Conservation (phyloP, 306 rosid species). For the Rubus idaeus region DNA sequence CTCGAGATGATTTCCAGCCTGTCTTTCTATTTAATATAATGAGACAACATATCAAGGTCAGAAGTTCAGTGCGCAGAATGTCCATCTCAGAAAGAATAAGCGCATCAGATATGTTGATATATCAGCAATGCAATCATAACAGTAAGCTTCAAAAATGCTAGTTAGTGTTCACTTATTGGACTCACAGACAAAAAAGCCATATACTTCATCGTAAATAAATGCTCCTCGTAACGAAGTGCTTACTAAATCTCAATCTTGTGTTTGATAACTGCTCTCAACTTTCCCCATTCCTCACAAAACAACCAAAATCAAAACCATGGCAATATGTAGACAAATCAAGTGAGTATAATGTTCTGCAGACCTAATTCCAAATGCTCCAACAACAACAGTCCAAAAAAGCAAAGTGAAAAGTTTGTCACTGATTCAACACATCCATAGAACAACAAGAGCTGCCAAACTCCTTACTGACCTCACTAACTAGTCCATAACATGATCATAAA, state of each 20-base stretch:
- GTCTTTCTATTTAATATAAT: conserved; percentile 56
- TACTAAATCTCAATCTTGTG: conserved; percentile 3
- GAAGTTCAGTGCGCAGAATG: conserved; percentile 7
- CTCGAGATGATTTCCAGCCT: conserved; percentile 72
- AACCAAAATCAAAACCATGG: conserved; percentile 9
- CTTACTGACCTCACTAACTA: conserved; percentile 30
- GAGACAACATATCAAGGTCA: conserved; percentile 38
- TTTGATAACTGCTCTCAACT: conserved; percentile 15
- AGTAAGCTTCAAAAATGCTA: not conserved
- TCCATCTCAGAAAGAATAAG: conserved; percentile 11
- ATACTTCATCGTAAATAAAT: conserved; percentile 11
- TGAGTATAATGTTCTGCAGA: not conserved
- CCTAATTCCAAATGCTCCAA: conserved; percentile 10
- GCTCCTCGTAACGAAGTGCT: conserved; percentile 22
- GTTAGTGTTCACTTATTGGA: conserved; percentile 4
- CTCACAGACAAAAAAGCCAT: conserved; percentile 17
- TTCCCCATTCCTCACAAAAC: conserved; percentile 17
- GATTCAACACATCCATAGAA: conserved; percentile 8
- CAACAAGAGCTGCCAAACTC: conserved; percentile 36
- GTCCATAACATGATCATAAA: conserved; percentile 22
- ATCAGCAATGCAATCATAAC: conserved; percentile 14
- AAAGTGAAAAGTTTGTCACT: not conserved
- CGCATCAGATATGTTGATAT: conserved; percentile 14
- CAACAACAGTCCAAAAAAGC: conserved; percentile 3
- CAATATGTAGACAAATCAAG: not conserved